Evolutionary conservation across 1,284 basidiomycete genomes (phyloP), one percentile per base, ranked within the genome.

Genomic region (Pascua sp.): DNA sequence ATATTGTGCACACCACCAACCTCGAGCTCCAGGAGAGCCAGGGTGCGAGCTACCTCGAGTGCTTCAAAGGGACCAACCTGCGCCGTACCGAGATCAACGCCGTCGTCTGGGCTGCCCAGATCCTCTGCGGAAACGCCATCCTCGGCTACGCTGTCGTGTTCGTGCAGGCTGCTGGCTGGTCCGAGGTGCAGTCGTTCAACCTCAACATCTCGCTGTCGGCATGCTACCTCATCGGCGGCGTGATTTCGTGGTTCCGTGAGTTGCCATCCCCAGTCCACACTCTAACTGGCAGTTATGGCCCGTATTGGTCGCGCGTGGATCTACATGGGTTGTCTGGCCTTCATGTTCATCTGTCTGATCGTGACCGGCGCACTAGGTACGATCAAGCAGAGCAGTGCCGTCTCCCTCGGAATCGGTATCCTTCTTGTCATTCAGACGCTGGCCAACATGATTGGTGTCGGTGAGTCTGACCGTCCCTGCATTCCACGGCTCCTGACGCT

Each of bases 1-100:
- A 63, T 45, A 74, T 75, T 16, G 54, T 56, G 32, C 69, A 74
- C 57, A 73, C 70, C 8, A 69, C 65, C 16, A 61, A 59, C 18
- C 57, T 74, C 18, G 72, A 76, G 55, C 55, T 56, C 49, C 57
- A 56, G 9, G 65, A 64, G 47, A 62, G 63, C 0, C 56, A 50
- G 3, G 66, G 65, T 0, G 59, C 69, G 10, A 59, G 52, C 17
- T 70, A 62, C 55, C 17, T 51, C 9, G 39, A 49, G 4, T 37
- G 36, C 53, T 78, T 80, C 71, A 61, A 60, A 13, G 70, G 75
- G 4, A 70, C 68, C 58, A 75, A 80, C 62, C 57, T 62, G 15
- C 67, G 79, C n/a, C 65, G 79, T 42, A 79, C 78, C n/a, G 78
- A 79, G 67, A 76, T 80, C 42, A 75, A 55, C 42, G n/a, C 38